Base-by-base conservation (phyloP, 2,329 filamentous ascomycete genomes). In the Venturia effusa region DNA sequence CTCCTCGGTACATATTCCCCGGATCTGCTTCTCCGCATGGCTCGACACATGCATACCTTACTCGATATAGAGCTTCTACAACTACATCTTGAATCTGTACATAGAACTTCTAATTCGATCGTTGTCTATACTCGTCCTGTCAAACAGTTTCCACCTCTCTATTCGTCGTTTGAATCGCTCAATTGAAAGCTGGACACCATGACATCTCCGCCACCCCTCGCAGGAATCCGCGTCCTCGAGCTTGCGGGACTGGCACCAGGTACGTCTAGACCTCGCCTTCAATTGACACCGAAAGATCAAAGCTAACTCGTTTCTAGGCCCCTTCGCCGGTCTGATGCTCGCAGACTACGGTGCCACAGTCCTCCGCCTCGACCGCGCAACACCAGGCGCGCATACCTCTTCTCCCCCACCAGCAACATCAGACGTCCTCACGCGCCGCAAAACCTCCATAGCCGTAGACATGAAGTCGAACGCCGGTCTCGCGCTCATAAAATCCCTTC, bases 331-430 rank as follows among this genome's bases (percentile, higher is more conserved):
- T 70, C 84, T 97, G 71, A 84, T 76, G 61, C 87, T 97, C 66
- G 88, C 92, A 69, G 92, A 97, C 76, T 90, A 91, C 68, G 93
- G 93, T 71, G 93, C 93, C 63, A 85, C 85, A 6, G 90, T 97
- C 70, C 83, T 97, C 19, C 91, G 93, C 70, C 81, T 97, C 75
- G 93, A 97, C 79, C 88, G 80, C 71, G 76, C 79, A 69, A 71
- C 76, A 74, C 72, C 68, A 68, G 63, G 77, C 73, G 63, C 79
- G 27, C 73, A 78, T 63, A 68, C 74, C 19, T 64, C 70, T 15
- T 66, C 71, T 1, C 68, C 77, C 34, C 70, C 78, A 17, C 74
- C 79, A n/a, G 74, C 81, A 7, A 87, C 86, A 7, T 69, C 77
- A 4, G 93, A 97, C 79, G 81, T 86, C 68, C 84, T 97, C 34